These are phyloP conservation scores for Lomentospora prolificans DNA, from an alignment of 2,329 filamentous ascomycete species.

Conservation along the genomic window DNA sequence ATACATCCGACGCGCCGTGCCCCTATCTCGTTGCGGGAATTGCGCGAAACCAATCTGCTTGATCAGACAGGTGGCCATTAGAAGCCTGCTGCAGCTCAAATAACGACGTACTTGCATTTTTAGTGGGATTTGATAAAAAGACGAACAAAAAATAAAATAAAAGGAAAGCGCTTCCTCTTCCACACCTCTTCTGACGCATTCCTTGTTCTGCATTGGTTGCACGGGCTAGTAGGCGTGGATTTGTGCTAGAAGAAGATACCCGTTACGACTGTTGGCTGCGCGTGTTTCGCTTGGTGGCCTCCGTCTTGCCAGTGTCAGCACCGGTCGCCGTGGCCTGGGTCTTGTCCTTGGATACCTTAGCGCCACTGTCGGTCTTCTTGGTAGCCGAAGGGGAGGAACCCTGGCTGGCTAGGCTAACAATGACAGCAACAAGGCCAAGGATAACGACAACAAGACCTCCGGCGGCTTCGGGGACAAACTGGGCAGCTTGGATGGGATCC, in stretches of 20 bases:
- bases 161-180: background rate
- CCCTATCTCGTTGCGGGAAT: background rate
- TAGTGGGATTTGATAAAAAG: no score
- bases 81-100: no score
- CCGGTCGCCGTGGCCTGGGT: constrained; percentile 48
- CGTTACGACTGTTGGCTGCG: constrained; percentile 42
- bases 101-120: no score
- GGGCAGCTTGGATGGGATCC: constrained; percentile 74
- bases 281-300: constrained; percentile 52
- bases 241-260: background rate
- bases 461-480: constrained; percentile 85
- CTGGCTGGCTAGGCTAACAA: constrained; percentile 56
- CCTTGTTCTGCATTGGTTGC: no score
- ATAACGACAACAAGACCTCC: constrained; percentile 65
- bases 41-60: background rate
- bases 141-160: background rate
- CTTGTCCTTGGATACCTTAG: constrained; percentile 51
- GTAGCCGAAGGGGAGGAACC: constrained; percentile 57
- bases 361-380: constrained; percentile 63
- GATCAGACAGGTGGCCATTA: no score
- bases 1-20: constrained; percentile 8
- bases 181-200: no score
- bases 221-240: background rate
- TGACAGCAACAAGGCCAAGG: constrained; percentile 59
- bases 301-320: constrained; percentile 66